Conservation (phyloP, 345 rosid species). For the Eucalyptus dawsonii region DNA sequence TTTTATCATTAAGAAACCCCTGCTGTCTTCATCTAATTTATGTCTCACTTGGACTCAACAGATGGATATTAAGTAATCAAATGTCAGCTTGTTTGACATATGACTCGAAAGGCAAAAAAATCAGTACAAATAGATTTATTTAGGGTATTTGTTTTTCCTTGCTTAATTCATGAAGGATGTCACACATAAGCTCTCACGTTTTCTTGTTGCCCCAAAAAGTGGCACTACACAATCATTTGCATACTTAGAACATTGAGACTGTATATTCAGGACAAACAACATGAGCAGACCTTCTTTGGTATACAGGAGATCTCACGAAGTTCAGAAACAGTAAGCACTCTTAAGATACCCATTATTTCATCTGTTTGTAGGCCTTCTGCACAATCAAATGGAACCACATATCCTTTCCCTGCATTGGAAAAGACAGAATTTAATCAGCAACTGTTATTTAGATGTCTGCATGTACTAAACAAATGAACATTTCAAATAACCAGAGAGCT, state of each 20-base stretch:
- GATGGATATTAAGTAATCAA: background rate
- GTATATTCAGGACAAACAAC: background rate
- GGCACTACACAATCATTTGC: background rate
- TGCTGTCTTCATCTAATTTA: background rate
- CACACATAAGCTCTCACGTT: background rate
- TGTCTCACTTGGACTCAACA: background rate
- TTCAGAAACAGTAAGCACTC: constrained; percentile 49
- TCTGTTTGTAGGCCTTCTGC: constrained; percentile 12
- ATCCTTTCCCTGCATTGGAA: constrained; percentile 39
- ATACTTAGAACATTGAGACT: background rate
- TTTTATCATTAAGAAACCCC: background rate
- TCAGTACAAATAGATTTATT: background rate
- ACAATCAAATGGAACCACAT: constrained; percentile 22
- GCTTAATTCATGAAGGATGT: background rate
- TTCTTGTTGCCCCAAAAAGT: background rate
- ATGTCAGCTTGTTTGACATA: background rate
- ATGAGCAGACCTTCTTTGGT: constrained; percentile 40
- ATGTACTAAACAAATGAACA: background rate
- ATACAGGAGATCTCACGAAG: constrained; percentile 49
- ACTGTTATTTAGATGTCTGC: background rate
- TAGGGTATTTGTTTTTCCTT: background rate
- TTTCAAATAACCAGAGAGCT: constrained; percentile 43
- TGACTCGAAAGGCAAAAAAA: background rate
- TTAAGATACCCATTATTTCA: constrained; percentile 35
- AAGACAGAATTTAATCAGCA: background rate